Conservation (phyloP, 139 green algal genomes). For the Chlorella sorokiniana region DNA sequence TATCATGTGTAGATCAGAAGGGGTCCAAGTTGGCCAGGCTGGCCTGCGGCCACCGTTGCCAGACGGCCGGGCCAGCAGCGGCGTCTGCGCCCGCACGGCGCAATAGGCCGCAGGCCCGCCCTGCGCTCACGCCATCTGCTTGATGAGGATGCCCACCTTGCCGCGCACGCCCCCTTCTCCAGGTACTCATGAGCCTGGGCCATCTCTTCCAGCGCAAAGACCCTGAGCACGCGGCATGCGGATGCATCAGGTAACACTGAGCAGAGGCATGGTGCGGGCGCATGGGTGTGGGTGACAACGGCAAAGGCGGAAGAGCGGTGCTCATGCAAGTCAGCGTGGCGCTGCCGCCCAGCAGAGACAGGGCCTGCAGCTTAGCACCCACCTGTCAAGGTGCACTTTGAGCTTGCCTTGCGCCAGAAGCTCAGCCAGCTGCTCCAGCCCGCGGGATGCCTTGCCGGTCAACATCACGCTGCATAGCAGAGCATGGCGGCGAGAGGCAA, state of each 20-base stretch:
- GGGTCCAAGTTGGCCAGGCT: too few species aligned
- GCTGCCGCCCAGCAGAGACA: not conserved
- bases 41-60: too few species aligned
- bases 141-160: constrained; percentile 47
- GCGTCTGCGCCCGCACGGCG: too few species aligned
- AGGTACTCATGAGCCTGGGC: constrained; percentile 41
- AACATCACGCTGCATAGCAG: constrained; percentile 6
- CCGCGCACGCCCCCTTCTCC: constrained; percentile 45
- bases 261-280: too few species aligned
- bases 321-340: too few species aligned
- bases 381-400: constrained; percentile 14
- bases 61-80: too few species aligned
- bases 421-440: constrained; percentile 5
- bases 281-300: too few species aligned
- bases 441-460: not conserved
- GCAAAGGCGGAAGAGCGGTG: too few species aligned
- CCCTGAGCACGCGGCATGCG: not conserved
- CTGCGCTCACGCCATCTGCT: not conserved
- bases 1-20: too few species aligned
- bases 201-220: constrained; percentile 43
- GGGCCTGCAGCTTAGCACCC: not conserved
- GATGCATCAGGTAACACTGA: not conserved
- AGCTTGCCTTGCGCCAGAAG: constrained; percentile 25
- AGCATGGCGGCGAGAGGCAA: not conserved
- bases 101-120: too few species aligned